Base-by-base conservation (phyloP, 441 rosid species). In the Populus hybrid region DNA sequence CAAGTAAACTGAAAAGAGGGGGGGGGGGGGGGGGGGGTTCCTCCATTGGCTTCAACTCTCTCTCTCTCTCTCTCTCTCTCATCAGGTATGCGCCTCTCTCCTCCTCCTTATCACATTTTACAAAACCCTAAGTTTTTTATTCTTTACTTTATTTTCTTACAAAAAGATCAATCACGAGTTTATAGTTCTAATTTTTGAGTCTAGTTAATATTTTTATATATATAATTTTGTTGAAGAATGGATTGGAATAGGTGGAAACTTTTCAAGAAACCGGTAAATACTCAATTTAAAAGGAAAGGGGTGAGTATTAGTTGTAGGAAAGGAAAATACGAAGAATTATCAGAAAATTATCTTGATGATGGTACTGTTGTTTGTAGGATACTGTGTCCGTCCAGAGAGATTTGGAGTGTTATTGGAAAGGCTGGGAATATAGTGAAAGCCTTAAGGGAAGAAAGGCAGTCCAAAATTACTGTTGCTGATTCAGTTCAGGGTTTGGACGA, bases 401-500 rank as follows among this genome's bases (percentile, higher is more conserved):
- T 88, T 30, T 93, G 91, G 61, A 84, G 89, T 78, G 88, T 89
- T 71, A 88, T 91, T 65, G 91, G 93, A 72, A 91, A 86, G 80
- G 93, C 86, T 68, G 91, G 94, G 10, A 82, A 81, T 78, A 86
- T 86, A 61, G 73, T 89, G 59, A 87, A 88, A 82, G 77, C 86
- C 28, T 71, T 89, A 14, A 85, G 94, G 83, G 90, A 84, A 50
- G 89, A 87, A 78, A 88, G 93, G 23, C 82, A 70, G 57, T 90
- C 91, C 14, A 89, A 86, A 77, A 91, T 89, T 75, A 89, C 84
- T 0, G 90, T 89, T 80, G 83, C 86, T 75, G 93, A 88, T 75
- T 50, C 89, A 7, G 84, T 91, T 81, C 87, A 83, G 75, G 94
- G 93, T 53, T 88, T 88, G 18, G 93, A 91, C 70, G 94, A 91